Evolutionary conservation across 495 filamentous ascomycete species (phyloP).

Genomic region (Barbatosphaeria neglecta): DNA sequence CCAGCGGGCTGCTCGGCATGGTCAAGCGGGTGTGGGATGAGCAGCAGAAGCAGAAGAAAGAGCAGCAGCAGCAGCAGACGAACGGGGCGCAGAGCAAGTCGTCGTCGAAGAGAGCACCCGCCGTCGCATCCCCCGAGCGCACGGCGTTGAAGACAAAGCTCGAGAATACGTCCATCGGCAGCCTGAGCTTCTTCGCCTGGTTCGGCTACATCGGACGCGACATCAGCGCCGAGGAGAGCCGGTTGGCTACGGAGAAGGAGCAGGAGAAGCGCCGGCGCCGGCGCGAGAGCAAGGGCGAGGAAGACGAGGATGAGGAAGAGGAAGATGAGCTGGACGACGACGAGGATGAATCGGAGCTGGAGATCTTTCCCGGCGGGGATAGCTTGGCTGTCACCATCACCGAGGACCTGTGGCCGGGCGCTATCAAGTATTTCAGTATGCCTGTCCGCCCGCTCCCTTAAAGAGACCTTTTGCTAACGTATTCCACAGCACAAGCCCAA

Average conservation of each 20-base stretch:
- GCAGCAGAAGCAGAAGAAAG: conserved; percentile 32
- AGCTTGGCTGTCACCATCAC: conserved; percentile 66
- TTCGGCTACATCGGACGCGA: conserved; percentile 63
- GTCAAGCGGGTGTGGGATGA: conserved; percentile 57
- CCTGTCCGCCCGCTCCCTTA: conserved; percentile 6
- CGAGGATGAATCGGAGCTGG: conserved; percentile 45
- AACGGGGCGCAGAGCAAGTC: conserved; percentile 19
- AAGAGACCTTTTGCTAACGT: not conserved
- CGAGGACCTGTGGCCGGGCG: conserved; percentile 79
- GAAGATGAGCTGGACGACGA: conserved; percentile 37
- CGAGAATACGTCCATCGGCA: conserved; percentile 42
- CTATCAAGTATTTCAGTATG: conserved; percentile 85
- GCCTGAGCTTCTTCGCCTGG: conserved; percentile 73
- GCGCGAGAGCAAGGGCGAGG: conserved; percentile 40
- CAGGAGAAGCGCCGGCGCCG: conserved; percentile 45
- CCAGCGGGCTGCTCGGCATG: conserved; percentile 63
- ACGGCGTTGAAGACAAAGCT: conserved; percentile 41
- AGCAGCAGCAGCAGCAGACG: conserved; percentile 28
- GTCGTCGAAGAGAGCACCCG: too few species aligned
- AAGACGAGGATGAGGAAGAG: conserved; percentile 39
- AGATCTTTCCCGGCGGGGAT: conserved; percentile 74
- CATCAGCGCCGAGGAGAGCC: conserved; percentile 59
- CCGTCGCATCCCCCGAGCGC: too few species aligned
- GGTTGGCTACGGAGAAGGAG: conserved; percentile 44
- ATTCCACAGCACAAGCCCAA: conserved; percentile 44